phyloP scores from a whole-genome alignment of 441 rosid genomes.

The Mallotus japonicus region DNA sequence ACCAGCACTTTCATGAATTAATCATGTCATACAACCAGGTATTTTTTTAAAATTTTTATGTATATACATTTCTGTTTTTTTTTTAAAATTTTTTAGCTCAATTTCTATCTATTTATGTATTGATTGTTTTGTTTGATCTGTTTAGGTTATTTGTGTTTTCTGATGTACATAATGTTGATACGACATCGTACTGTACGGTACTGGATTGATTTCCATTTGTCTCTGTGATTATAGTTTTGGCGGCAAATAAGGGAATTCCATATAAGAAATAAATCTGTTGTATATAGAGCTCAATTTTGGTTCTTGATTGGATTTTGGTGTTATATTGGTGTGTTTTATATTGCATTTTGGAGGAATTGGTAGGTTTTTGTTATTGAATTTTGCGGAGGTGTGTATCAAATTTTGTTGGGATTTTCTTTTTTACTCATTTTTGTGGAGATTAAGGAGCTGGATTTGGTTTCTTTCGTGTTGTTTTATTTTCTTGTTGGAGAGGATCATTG shows the following conservation, averaged over 20 bases:
- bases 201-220: conserved; percentile 11
- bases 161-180: conserved; percentile 16
- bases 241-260: neutral
- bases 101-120: neutral
- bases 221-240: conserved; percentile 18
- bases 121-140: neutral
- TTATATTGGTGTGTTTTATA: no score
- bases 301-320: no score
- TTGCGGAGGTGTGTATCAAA: neutral
- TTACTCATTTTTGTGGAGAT: neutral
- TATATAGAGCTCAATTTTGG: no score
- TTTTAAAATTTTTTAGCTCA: neutral
- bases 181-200: conserved; percentile 18
- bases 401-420: neutral
- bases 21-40: neutral
- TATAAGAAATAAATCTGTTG: no score
- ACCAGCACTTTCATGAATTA: no score
- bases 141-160: conserved; percentile 21
- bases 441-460: conserved; percentile 11
- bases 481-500: conserved; percentile 8
- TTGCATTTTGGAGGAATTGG: no score
- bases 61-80: no score
- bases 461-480: neutral
- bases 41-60: neutral
- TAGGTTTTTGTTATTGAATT: no score